Evolutionary conservation across 2,329 filamentous ascomycete genomes (phyloP).

Genomic region (Phoma sp.): DNA sequence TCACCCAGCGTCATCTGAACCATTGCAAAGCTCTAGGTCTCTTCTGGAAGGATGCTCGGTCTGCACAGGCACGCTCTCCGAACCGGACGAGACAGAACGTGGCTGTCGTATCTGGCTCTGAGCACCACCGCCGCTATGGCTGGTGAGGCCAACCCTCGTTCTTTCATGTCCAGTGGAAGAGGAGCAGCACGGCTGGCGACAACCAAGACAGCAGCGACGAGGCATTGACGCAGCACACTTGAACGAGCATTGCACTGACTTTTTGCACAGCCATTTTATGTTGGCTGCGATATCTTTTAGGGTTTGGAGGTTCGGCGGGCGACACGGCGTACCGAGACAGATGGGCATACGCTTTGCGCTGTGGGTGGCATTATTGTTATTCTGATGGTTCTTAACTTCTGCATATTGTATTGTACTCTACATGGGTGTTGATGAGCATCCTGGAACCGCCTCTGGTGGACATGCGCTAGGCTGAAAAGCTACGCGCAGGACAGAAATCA

Average conservation of each 20-base stretch:
- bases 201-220: background rate
- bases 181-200: background rate
- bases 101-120: background rate
- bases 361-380: constrained; percentile 8
- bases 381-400: constrained; percentile 4
- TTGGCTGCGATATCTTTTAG: background rate
- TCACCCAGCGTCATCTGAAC: background rate
- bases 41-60: background rate
- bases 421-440: constrained; percentile 20
- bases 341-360: background rate
- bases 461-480: constrained; percentile 2
- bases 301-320: background rate
- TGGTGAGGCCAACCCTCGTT: background rate
- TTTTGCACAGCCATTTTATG: background rate
- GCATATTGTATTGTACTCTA: constrained; percentile 33
- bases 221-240: background rate
- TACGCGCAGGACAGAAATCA: background rate
- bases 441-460: constrained; percentile 20
- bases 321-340: constrained; percentile 2
- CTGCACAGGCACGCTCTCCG: too few species aligned
- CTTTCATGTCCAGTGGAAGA: background rate
- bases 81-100: background rate
- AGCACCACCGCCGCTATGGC: background rate
- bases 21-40: background rate
- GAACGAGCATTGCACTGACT: background rate